A percentile compares a stretch with the other conserved stretches of the same genome.
Evolutionary conservation across 2,329 filamentous ascomycete species (phyloP).

Genomic region (Neonectria magnoliae): DNA sequence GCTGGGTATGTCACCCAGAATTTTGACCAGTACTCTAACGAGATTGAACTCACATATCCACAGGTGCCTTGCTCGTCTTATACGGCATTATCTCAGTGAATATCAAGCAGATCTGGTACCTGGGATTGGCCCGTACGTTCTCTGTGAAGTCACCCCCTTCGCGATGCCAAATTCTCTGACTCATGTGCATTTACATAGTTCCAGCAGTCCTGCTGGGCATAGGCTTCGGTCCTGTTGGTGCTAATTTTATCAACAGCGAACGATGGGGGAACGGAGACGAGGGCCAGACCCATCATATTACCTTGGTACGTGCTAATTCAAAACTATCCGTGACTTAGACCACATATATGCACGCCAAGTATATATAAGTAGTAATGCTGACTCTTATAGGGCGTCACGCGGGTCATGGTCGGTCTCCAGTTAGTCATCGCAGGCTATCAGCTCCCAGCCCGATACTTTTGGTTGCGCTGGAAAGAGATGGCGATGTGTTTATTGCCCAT

Average conservation of each 20-base stretch:
- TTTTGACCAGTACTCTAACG: no score
- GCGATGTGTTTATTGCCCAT: constrained; percentile 65
- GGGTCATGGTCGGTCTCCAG: constrained; percentile 71
- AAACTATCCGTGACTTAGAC: not conserved
- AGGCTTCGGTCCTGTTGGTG: constrained; percentile 62
- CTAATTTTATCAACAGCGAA: constrained; percentile 60
- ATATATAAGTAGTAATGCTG: not conserved
- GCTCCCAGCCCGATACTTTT: constrained; percentile 65
- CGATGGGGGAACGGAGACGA: constrained; percentile 38
- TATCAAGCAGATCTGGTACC: constrained; percentile 63
- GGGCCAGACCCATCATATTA: constrained; percentile 50
- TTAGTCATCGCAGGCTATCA: constrained; percentile 72
- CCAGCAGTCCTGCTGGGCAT: constrained; percentile 65
- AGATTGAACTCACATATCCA: not conserved
- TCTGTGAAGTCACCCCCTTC: not conserved
- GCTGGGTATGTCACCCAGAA: not conserved
- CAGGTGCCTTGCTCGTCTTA: constrained; percentile 58
- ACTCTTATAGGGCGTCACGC: constrained; percentile 55
- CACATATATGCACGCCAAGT: not conserved
- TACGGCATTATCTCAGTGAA: constrained; percentile 63
- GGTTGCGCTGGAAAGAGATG: constrained; percentile 62
- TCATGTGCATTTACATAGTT: constrained; percentile 50
- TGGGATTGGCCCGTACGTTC: constrained; percentile 62
- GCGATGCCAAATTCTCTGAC: not conserved
- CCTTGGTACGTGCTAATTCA: constrained; percentile 46